Conservation (phyloP, 306 rosid genomes). For the Acacia acuminata region DNA sequence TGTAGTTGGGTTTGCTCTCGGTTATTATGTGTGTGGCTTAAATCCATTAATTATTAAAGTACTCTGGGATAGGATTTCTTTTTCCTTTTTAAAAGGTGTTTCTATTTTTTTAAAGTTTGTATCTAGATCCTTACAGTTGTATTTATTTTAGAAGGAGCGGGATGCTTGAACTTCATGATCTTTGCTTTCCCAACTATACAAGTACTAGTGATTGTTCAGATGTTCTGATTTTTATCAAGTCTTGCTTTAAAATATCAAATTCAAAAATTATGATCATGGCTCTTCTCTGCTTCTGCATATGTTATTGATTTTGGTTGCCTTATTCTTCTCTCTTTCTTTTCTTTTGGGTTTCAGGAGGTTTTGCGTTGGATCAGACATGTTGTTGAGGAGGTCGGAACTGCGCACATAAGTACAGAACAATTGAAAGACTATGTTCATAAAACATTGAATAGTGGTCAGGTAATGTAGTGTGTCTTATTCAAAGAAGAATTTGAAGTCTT, state of each 20-base stretch:
- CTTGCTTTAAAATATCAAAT: not conserved
- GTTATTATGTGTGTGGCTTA: not conserved
- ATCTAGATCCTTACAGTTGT: not conserved
- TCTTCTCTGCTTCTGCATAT: not conserved
- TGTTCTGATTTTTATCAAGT: not conserved
- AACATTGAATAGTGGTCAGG: constrained; percentile 95
- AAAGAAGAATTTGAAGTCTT: constrained; percentile 19
- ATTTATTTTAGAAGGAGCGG: not conserved
- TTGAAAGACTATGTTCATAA: constrained; percentile 77
- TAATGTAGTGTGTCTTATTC: constrained; percentile 29
- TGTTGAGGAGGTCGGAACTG: constrained; percentile 87
- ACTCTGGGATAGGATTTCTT: too few species aligned
- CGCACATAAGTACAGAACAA: constrained; percentile 71
- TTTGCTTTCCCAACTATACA: not conserved
- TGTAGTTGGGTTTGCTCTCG: not conserved
- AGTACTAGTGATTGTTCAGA: not conserved
- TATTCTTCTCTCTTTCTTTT: not conserved
- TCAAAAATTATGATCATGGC: constrained; percentile 6
- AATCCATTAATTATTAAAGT: not conserved
- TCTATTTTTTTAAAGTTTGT: not conserved
- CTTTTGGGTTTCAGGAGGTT: constrained; percentile 74
- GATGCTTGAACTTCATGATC: constrained; percentile 1
- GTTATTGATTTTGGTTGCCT: constrained; percentile 10
- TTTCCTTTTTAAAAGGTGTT: not conserved
- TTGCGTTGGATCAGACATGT: constrained; percentile 92